A percentile compares a stretch with the other conserved stretches of the same genome.
Evolutionary conservation across 1,284 basidiomycete species (phyloP).

Genomic region (Abortiporus biennis): DNA sequence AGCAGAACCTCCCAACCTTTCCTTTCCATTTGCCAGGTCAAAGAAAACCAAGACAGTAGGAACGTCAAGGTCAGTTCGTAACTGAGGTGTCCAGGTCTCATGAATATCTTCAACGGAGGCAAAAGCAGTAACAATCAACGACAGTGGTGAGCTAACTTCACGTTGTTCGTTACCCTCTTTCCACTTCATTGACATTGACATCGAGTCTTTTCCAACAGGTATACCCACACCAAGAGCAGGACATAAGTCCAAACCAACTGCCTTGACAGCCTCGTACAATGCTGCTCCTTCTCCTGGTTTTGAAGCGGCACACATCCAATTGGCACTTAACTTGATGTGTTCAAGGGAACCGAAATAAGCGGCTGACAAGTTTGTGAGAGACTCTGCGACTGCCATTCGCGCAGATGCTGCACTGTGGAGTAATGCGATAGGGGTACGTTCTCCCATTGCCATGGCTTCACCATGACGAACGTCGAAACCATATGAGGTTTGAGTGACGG

Average conservation of each 20-base stretch:
- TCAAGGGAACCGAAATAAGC: constrained; percentile 70
- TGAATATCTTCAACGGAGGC: constrained; percentile 79
- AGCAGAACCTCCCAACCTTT: constrained; percentile 91
- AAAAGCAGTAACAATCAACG: constrained; percentile 94
- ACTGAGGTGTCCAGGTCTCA: constrained; percentile 90
- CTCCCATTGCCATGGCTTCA: constrained; percentile 98
- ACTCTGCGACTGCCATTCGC: constrained; percentile 93
- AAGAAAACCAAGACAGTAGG: constrained; percentile 82
- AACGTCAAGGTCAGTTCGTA: constrained; percentile 61
- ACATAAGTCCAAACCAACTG: constrained; percentile 92
- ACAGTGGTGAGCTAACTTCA: constrained; percentile 88
- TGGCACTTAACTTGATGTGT: constrained; percentile 90
- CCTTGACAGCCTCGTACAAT: constrained; percentile 90
- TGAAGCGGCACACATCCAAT: constrained; percentile 98
- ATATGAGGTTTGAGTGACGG: constrained; percentile 92
- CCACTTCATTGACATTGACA: constrained; percentile 99
- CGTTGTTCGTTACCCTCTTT: constrained; percentile 53
- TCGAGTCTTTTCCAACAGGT: constrained; percentile 98
- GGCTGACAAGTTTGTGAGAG: constrained; percentile 89
- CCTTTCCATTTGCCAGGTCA: constrained; percentile 82
- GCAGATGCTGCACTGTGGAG: constrained; percentile 87
- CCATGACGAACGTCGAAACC: constrained; percentile 82
- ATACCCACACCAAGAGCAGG: constrained; percentile 93
- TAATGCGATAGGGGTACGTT: constrained; percentile 91
- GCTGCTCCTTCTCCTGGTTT: constrained; percentile 88